phyloP scores from a whole-genome alignment of 768 basidiomycete species.

The Pisolithus tinctorius region DNA sequence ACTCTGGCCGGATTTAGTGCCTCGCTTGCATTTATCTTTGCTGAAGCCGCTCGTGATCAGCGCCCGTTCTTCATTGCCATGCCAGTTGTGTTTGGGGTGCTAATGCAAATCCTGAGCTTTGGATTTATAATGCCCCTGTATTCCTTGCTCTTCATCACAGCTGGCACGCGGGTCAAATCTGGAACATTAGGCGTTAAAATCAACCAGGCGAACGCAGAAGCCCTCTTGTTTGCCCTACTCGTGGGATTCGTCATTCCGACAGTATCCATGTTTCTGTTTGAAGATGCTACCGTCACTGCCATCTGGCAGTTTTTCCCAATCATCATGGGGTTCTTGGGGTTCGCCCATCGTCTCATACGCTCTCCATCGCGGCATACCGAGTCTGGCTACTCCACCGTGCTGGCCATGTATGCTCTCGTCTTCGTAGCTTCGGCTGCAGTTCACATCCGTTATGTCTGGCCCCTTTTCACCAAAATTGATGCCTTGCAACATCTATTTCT shows the following conservation, averaged over 20 bases:
- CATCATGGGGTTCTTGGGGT: conserved; percentile 36
- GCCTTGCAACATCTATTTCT: conserved; percentile 9
- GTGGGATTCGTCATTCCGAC: conserved; percentile 43
- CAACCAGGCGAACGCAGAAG: conserved; percentile 44
- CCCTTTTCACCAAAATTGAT: conserved; percentile 3
- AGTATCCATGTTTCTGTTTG: conserved; percentile 35
- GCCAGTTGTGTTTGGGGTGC: conserved; percentile 36
- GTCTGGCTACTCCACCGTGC: conserved; percentile 18
- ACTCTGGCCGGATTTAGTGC: conserved; percentile 8
- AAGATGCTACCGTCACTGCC: conserved; percentile 39
- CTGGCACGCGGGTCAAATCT: conserved; percentile 20
- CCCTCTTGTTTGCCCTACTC: conserved; percentile 42
- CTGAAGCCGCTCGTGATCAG: conserved; percentile 39
- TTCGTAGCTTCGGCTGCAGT: conserved; percentile 17
- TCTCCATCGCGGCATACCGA: conserved; percentile 10
- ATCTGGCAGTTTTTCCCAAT: conserved; percentile 51
- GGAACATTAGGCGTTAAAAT: conserved; percentile 19
- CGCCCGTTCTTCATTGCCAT: conserved; percentile 31
- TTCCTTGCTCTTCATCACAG: conserved; percentile 39
- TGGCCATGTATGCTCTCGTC: conserved; percentile 10
- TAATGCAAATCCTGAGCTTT: conserved; percentile 37
- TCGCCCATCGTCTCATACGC: conserved; percentile 34
- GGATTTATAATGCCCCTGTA: conserved; percentile 43
- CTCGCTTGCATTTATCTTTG: conserved; percentile 31
- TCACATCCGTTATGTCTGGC: conserved; percentile 21